Base-by-base conservation (phyloP, 352 stramenopile genomes). In the Sclerospora graminicola region DNA sequence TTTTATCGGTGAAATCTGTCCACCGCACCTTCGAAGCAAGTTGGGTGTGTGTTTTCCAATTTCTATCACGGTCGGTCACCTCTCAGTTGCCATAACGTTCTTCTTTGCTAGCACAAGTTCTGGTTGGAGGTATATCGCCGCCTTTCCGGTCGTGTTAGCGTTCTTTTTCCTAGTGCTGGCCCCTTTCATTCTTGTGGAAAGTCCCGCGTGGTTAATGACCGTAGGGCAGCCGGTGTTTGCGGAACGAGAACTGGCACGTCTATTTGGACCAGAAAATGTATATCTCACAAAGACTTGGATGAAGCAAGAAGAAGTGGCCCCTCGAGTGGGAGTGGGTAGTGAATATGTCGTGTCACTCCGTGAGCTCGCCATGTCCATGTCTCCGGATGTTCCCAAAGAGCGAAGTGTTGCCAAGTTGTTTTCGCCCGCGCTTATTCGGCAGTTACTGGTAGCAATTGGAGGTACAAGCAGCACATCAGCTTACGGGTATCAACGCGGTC, bases 401-500 rank as follows among this genome's bases (percentile, higher is more conserved):
- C 54, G 48, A 8, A 44, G 29, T 14, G 20, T 63, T 11, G 5
- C 15, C 0, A 32, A 41, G n/a, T 29, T 59, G 5, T 51, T 63
- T 15, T 49, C 58, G 8, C 36, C 42, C 14, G 34, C 59, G 27
- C 43, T 70, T 10, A 52, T 62, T 11, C 37, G 59, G 4, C 70
- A 84, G 41, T 41, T 80, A 2, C 38, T 83, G 5, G 51, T 73
- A 10, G 69, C 69, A 0, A 66, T 79, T 32, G 63, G 55, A n/a
- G 4, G 48, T 84, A 21, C 57, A 58, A 4, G 46, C 52, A 8
- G 48, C 61, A 2, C 69, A 83, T 36, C 74, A 84, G 36, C 61
- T 86, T 29, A 76, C 66, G 1, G 74, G 70, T 16, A 63, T 87
- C 57, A 87, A 81, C 38, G 75, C 67, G 24, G 65, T 84, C 8